Evolutionary conservation across 495 filamentous ascomycete species (phyloP).

Genomic region (Saxispiralis lemnorum): DNA sequence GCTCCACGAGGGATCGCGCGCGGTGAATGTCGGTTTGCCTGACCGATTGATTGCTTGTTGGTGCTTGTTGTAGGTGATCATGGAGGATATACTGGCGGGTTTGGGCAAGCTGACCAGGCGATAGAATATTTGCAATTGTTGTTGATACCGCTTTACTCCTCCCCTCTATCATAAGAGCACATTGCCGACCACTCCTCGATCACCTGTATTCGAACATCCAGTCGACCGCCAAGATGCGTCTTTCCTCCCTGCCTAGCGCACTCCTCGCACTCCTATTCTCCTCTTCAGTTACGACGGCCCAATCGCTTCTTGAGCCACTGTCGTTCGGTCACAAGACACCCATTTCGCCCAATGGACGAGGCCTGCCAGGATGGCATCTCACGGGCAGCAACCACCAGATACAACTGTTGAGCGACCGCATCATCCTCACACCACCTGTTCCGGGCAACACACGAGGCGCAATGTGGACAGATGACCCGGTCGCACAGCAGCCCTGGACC

Average conservation of each 20-base stretch:
- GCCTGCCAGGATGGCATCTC: conserved; percentile 43
- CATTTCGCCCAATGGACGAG: conserved; percentile 36
- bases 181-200: too few relatives aligned
- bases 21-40: too few relatives aligned
- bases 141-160: too few relatives aligned
- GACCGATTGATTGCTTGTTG: too few relatives aligned
- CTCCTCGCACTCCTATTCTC: conserved; percentile 12
- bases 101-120: too few relatives aligned
- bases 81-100: too few relatives aligned
- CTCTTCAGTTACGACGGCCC: conserved; percentile 34
- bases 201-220: too few relatives aligned
- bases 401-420: conserved; percentile 67
- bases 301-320: conserved; percentile 44
- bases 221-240: too few relatives aligned
- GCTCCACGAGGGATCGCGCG: background rate
- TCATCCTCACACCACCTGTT: conserved; percentile 77
- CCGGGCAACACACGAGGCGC: conserved; percentile 75
- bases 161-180: too few relatives aligned
- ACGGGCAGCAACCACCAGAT: conserved; percentile 54
- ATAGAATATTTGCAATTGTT: too few relatives aligned
- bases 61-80: too few relatives aligned
- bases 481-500: conserved; percentile 40
- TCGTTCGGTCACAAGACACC: conserved; percentile 61
- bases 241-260: background rate
- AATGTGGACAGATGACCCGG: conserved; percentile 49